Evolutionary conservation across 805 yeast species (phyloP).

Genomic region (Candida golubevii): DNA sequence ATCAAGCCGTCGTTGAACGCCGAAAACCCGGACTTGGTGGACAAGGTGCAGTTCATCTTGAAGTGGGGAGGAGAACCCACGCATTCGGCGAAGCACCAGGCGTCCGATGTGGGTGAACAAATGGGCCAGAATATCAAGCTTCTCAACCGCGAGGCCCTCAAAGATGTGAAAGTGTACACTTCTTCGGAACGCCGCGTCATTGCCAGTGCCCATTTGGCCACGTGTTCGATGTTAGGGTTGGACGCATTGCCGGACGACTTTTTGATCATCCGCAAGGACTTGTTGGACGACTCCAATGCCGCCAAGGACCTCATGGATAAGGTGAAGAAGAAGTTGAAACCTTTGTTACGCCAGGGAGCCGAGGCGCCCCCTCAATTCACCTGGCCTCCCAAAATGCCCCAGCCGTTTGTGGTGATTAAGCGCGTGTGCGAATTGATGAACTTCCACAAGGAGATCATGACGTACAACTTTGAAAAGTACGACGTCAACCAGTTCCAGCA

Average conservation of each 20-base stretch:
- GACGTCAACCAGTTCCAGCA: constrained; percentile 67
- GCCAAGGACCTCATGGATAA: constrained; percentile 98
- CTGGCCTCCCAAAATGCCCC: constrained; percentile 98
- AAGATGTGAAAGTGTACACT: constrained; percentile 81
- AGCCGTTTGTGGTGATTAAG: constrained; percentile 90
- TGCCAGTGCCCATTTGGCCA: constrained; percentile 85
- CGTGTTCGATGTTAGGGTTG: constrained; percentile 67
- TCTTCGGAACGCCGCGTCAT: constrained; percentile 94
- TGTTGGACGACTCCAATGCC: constrained; percentile 94
- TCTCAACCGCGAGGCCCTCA: constrained; percentile 76
- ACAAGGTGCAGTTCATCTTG: constrained; percentile 90
- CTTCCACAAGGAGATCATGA: constrained; percentile 81
- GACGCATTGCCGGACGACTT: constrained; percentile 69
- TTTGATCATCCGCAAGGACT: constrained; percentile 78
- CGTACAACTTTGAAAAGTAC: constrained; percentile 64
- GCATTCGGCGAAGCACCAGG: constrained; percentile 93
- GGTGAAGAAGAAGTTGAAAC: constrained; percentile 94
- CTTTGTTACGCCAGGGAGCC: constrained; percentile 88
- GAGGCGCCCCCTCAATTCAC: constrained; percentile 97
- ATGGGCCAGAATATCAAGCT: constrained; percentile 86
- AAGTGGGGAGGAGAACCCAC: constrained; percentile 99
- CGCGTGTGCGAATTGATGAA: constrained; percentile 94
- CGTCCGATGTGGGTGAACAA: constrained; percentile 93
- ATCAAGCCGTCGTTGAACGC: constrained; percentile 77
- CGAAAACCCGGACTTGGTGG: constrained; percentile 63